These are phyloP conservation scores for Aureoboletus auriporus DNA, from an alignment of 768 basidiomycete species.

Conservation along the genomic window DNA sequence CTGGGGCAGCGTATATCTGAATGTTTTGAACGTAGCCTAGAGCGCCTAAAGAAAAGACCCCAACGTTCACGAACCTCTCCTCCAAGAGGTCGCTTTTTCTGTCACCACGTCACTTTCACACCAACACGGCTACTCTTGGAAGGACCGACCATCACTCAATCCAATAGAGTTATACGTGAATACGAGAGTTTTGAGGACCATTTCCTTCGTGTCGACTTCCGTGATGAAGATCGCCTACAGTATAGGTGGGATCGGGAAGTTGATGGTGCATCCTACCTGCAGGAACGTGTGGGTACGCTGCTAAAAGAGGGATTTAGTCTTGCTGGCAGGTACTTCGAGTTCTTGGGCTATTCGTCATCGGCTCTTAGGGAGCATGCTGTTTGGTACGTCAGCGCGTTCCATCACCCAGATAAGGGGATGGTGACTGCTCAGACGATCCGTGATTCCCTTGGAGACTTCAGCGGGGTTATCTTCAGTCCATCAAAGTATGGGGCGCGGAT, in stretches of 20 bases:
- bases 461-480: conserved; percentile 50
- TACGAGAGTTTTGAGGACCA: conserved; percentile 57
- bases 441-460: conserved; percentile 63
- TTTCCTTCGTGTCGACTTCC: conserved; percentile 82
- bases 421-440: conserved; percentile 62
- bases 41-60: conserved; percentile 25
- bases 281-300: conserved; percentile 52
- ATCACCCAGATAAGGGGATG: conserved; percentile 36
- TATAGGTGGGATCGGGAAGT: conserved; percentile 70
- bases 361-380: conserved; percentile 77
- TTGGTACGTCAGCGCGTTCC: conserved; percentile 74
- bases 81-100: conserved; percentile 48
- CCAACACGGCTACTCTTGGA: conserved; percentile 72
- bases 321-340: conserved; percentile 70
- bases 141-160: conserved; percentile 72
- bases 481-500: conserved; percentile 83
- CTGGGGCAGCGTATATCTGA: conserved; percentile 38
- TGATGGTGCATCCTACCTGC: conserved; percentile 53
- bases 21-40: conserved; percentile 38
- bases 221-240: conserved; percentile 76
- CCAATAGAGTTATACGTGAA: conserved; percentile 74
- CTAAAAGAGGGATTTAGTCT: conserved; percentile 65
- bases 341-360: conserved; percentile 79
- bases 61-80: conserved; percentile 17
- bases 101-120: conserved; percentile 72